Percentiles rank a stretch among this genome's conserved stretches.
Evolutionary conservation across 1,284 basidiomycete genomes (phyloP).

Genomic region (Pseudozyma thailandica): DNA sequence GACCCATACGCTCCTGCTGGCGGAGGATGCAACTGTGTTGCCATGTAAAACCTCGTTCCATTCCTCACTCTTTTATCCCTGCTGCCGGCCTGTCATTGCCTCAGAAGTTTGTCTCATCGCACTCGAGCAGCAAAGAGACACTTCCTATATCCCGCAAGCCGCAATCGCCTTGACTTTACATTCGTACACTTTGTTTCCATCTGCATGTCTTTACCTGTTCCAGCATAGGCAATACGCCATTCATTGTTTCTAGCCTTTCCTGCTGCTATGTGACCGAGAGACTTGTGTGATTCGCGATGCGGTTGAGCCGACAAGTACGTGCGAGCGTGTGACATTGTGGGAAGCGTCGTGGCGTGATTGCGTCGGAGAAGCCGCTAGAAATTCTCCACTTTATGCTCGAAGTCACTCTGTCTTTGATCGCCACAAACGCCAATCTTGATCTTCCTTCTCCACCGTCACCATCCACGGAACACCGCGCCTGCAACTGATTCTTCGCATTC

Average conservation of each 20-base stretch:
- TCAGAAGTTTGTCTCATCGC: not conserved
- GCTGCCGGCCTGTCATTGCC: not conserved
- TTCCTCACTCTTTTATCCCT: not conserved
- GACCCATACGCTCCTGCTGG: conserved; percentile 84
- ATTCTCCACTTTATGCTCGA: conserved; percentile 1
- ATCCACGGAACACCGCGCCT: not conserved
- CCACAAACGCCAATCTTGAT: conserved; percentile 4
- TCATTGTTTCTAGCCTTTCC: not conserved
- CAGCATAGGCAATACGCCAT: conserved; percentile 6
- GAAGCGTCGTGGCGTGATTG: not conserved
- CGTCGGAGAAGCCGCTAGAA: conserved; percentile 12
- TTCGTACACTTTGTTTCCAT: not conserved
- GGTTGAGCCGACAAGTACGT: not conserved
- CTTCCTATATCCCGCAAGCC: conserved; percentile 23
- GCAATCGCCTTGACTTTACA: not conserved
- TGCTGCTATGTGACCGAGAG: not conserved
- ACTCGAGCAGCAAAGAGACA: not conserved
- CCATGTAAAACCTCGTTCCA: conserved; percentile 43
- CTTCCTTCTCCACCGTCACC: conserved; percentile 15
- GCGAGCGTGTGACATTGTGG: not conserved
- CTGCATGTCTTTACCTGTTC: conserved; percentile 15
- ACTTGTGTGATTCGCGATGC: not conserved
- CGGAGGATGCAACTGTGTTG: conserved; percentile 70
- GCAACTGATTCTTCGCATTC: too few species aligned
- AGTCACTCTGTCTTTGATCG: conserved; percentile 13